These are phyloP conservation scores for Grigorovia transvaalensis DNA, from an alignment of 805 yeast genomes.

Conservation along the genomic window DNA sequence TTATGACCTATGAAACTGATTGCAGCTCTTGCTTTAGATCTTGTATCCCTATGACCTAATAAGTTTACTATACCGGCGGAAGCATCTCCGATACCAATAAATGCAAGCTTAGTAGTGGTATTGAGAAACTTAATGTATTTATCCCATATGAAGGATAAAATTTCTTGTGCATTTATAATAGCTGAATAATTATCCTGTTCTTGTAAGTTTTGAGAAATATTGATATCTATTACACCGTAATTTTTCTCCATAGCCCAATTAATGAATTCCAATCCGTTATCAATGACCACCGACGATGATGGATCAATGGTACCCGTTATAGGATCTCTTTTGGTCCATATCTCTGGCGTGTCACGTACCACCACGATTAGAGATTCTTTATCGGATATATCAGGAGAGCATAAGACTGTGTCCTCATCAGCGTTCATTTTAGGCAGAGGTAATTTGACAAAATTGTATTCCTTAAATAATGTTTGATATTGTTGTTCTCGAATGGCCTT, in stretches of 20 bases:
- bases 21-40: constrained; percentile 59
- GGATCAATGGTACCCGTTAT: constrained; percentile 68
- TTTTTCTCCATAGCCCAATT: constrained; percentile 53
- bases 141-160: constrained; percentile 78
- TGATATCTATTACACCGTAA: constrained; percentile 76
- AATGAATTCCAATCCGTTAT: constrained; percentile 59
- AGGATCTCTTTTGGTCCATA: constrained; percentile 83
- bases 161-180: constrained; percentile 63
- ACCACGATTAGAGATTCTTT: constrained; percentile 55
- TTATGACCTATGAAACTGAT: constrained; percentile 60
- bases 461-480: constrained; percentile 42
- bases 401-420: constrained; percentile 31
- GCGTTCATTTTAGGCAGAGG: constrained; percentile 44
- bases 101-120: constrained; percentile 55
- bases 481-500: constrained; percentile 73
- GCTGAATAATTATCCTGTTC: constrained; percentile 50
- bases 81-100: constrained; percentile 85
- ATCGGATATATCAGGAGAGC: constrained; percentile 59
- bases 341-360: constrained; percentile 84
- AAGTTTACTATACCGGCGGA: constrained; percentile 79
- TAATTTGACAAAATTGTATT: constrained; percentile 50
- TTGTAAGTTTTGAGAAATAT: constrained; percentile 47
- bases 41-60: constrained; percentile 67
- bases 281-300: constrained; percentile 61
- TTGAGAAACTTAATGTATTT: constrained; percentile 68